Percentiles rank a stretch among this genome's conserved stretches.
phyloP scores from a whole-genome alignment of 257 asterid species.

The Phtheirospermum japonicum region DNA sequence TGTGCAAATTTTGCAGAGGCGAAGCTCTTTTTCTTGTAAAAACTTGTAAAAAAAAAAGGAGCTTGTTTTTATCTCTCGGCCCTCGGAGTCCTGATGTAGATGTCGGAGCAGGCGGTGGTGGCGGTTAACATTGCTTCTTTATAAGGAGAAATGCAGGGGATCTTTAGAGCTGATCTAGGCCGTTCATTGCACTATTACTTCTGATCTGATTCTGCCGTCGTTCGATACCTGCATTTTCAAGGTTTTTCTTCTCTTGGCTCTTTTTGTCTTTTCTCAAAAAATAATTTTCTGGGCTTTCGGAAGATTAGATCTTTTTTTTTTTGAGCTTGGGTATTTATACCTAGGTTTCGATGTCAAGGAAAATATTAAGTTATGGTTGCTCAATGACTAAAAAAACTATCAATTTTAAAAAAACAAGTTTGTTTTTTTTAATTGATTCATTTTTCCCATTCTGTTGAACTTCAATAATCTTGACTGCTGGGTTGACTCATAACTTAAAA shows the following conservation, averaged over 20 bases:
- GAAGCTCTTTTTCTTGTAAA: neutral
- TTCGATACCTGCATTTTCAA: slow-evolving; percentile 38
- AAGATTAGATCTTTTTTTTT: slow-evolving; percentile 2
- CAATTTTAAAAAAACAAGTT: neutral
- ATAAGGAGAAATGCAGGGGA: slow-evolving; percentile 16
- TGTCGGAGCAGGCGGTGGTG: slow-evolving; percentile 34
- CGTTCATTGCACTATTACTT: slow-evolving; percentile 21
- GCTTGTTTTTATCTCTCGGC: slow-evolving; percentile 18
- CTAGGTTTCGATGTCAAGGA: neutral
- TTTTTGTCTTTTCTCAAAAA: slow-evolving; percentile 7
- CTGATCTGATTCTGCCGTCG: slow-evolving; percentile 40
- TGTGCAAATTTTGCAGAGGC: slow-evolving; percentile 19
- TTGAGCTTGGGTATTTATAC: neutral
- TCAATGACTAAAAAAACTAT: neutral
- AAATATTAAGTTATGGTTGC: slow-evolving; percentile 11
- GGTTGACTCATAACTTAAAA: neutral
- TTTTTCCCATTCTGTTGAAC: neutral
- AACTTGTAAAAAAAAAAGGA: neutral
- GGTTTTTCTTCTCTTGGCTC: slow-evolving; percentile 27
- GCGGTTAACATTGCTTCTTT: slow-evolving; percentile 25
- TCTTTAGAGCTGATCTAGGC: slow-evolving; percentile 25
- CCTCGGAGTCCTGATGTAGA: slow-evolving; percentile 24
- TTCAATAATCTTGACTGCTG: neutral
- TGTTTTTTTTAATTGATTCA: neutral
- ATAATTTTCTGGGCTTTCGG: neutral